These are phyloP conservation scores for Penicillium sp. DNA, from an alignment of 2,329 filamentous ascomycete genomes.

Conservation along the genomic window DNA sequence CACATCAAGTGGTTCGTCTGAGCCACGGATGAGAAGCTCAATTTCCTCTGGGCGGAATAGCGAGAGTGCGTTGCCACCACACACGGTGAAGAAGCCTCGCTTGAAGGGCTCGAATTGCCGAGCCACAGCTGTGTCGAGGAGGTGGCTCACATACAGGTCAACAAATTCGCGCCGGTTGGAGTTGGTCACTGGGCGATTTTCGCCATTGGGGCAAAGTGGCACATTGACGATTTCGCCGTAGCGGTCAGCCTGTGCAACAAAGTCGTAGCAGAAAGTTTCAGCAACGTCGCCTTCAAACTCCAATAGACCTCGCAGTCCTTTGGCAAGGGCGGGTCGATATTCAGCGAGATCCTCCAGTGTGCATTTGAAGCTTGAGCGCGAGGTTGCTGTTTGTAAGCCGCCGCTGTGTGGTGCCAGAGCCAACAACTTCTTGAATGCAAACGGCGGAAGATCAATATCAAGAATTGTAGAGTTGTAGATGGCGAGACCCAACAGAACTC, in stretches of 20 bases:
- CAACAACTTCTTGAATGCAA: slow-evolving; percentile 85
- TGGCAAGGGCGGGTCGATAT: slow-evolving; percentile 74
- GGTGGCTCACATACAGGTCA: slow-evolving; percentile 76
- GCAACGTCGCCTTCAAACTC: slow-evolving; percentile 85
- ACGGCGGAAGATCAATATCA: slow-evolving; percentile 83
- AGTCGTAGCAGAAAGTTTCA: slow-evolving; percentile 77
- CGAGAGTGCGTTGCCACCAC: slow-evolving; percentile 81
- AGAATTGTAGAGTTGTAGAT: slow-evolving; percentile 96
- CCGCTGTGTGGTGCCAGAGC: slow-evolving; percentile 69
- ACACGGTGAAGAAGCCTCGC: slow-evolving; percentile 89
- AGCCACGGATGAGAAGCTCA: slow-evolving; percentile 81
- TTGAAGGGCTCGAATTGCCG: slow-evolving; percentile 94
- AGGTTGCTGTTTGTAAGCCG: slow-evolving; percentile 57
- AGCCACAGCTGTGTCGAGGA: slow-evolving; percentile 75
- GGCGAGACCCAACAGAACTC: slow-evolving; percentile 81
- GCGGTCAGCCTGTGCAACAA: slow-evolving; percentile 73
- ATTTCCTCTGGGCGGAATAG: slow-evolving; percentile 91
- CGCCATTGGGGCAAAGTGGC: slow-evolving; percentile 73
- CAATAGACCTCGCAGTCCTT: slow-evolving; percentile 73
- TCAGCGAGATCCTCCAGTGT: slow-evolving; percentile 81
- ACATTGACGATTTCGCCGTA: slow-evolving; percentile 70
- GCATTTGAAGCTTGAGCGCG: slow-evolving; percentile 64
- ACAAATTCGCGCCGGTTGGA: slow-evolving; percentile 83
- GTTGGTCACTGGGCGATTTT: slow-evolving; percentile 77
- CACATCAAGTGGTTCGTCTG: slow-evolving; percentile 81